A percentile compares a stretch with the other conserved stretches of the same genome.
Conservation (phyloP, 495 filamentous ascomycete genomes). For the Penicillium crystallinum region DNA sequence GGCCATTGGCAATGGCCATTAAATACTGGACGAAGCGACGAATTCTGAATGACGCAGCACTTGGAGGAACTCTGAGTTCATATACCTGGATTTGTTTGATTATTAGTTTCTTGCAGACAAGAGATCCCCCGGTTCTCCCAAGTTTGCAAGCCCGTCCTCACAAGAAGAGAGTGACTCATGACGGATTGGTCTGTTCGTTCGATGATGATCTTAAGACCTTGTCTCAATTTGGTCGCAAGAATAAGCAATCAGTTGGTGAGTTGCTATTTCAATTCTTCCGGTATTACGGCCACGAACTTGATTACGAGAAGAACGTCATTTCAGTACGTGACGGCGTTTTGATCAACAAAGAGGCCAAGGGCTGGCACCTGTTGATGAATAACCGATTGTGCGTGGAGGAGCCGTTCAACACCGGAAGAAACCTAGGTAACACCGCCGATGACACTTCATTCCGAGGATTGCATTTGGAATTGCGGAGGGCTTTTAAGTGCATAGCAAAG, state of each 20-base stretch:
- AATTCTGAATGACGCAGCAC: constrained; percentile 89
- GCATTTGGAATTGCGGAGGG: constrained; percentile 81
- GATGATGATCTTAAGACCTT: constrained; percentile 77
- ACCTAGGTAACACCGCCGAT: constrained; percentile 94
- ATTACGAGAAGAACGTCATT: constrained; percentile 78
- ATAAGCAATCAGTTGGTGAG: constrained; percentile 75
- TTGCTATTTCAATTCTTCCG: constrained; percentile 92
- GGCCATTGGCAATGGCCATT: constrained; percentile 89
- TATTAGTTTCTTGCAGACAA: constrained; percentile 88
- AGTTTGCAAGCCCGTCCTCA: constrained; percentile 75
- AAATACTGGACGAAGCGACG: constrained; percentile 95
- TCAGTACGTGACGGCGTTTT: constrained; percentile 82
- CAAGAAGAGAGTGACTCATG: constrained; percentile 50
- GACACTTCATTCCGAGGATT: constrained; percentile 87
- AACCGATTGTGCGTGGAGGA: constrained; percentile 93
- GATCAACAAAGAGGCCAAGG: constrained; percentile 80
- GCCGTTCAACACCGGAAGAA: constrained; percentile 90
- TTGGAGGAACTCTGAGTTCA: constrained; percentile 92
- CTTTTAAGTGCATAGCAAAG: constrained; percentile 72
- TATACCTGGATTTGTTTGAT: constrained; percentile 99
- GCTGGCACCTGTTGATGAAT: constrained; percentile 70
- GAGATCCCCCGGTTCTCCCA: constrained; percentile 81
- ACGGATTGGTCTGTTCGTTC: constrained; percentile 67
- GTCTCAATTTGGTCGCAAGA: constrained; percentile 66
- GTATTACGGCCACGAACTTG: constrained; percentile 86